Evolutionary conservation across 202 grass and related monocot species (phyloP).

Genomic region (Cymbopogon flexuosus): DNA sequence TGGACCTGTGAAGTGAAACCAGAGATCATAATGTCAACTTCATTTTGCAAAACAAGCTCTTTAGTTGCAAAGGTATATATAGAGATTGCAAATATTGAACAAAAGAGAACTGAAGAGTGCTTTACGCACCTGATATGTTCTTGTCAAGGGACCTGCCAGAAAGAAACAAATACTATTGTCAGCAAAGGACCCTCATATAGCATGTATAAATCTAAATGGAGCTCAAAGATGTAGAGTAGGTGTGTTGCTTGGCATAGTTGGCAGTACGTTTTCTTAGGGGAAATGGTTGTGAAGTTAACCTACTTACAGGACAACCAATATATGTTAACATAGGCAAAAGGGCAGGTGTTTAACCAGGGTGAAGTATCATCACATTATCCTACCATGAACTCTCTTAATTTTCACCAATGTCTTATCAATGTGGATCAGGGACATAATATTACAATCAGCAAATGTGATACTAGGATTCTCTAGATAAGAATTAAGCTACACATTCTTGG

Average conservation of each 20-base stretch:
- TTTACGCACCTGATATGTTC: constrained; percentile 60
- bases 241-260: neutral
- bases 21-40: neutral
- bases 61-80: neutral
- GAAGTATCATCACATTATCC: neutral
- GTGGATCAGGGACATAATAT: neutral
- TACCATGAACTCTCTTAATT: neutral
- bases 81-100: neutral
- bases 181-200: constrained; percentile 13
- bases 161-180: constrained; percentile 23
- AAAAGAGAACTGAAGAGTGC: constrained; percentile 2
- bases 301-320: neutral
- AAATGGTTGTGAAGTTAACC: neutral
- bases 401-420: neutral
- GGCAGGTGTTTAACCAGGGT: neutral
- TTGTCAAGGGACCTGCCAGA: constrained; percentile 56
- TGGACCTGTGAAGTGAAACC: constrained; percentile 46
- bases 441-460: neutral
- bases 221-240: neutral
- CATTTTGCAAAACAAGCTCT: constrained; percentile 10
- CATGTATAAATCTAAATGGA: constrained; percentile 16
- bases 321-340: neutral
- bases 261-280: neutral
- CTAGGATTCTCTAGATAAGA: neutral
- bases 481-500: neutral